A percentile compares a stretch with the other conserved stretches of the same genome.
These are phyloP conservation scores for Gentiana straminea DNA, from an alignment of 257 asterid genomes.

Conservation along the genomic window DNA sequence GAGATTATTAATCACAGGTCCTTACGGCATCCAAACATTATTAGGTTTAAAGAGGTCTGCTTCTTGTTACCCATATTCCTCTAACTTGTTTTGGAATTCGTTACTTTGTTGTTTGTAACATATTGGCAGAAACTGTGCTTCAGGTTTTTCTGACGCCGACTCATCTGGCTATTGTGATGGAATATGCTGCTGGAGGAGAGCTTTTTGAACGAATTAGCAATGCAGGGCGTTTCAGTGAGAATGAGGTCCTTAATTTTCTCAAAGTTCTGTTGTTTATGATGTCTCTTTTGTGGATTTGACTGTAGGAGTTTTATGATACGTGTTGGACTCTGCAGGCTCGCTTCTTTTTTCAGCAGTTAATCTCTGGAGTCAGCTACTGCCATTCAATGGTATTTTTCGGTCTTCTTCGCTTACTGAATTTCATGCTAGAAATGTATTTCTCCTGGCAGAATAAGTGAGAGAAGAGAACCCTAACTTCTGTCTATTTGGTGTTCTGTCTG, in stretches of 20 bases:
- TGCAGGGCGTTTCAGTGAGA: constrained; percentile 79
- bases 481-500: constrained; percentile 13
- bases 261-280: background rate
- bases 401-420: constrained; percentile 7
- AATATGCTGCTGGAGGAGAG: constrained; percentile 91
- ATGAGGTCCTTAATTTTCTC: constrained; percentile 40
- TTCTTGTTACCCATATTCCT: constrained; percentile 2
- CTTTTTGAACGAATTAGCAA: constrained; percentile 70
- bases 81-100: background rate
- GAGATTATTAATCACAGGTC: constrained; percentile 86
- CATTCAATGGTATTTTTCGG: constrained; percentile 53
- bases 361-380: constrained; percentile 94
- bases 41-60: constrained; percentile 68
- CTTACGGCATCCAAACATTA: constrained; percentile 74
- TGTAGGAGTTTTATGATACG: background rate
- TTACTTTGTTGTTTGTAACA: background rate
- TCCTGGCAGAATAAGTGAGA: background rate
- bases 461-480: constrained; percentile 1
- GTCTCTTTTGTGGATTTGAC: background rate
- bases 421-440: background rate
- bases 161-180: constrained; percentile 88
- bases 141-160: constrained; percentile 80
- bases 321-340: constrained; percentile 49
- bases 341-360: constrained; percentile 84
- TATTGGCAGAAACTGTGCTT: constrained; percentile 1